These are phyloP conservation scores for Solanum acaule DNA, from an alignment of 257 asterid genomes.

Conservation along the genomic window DNA sequence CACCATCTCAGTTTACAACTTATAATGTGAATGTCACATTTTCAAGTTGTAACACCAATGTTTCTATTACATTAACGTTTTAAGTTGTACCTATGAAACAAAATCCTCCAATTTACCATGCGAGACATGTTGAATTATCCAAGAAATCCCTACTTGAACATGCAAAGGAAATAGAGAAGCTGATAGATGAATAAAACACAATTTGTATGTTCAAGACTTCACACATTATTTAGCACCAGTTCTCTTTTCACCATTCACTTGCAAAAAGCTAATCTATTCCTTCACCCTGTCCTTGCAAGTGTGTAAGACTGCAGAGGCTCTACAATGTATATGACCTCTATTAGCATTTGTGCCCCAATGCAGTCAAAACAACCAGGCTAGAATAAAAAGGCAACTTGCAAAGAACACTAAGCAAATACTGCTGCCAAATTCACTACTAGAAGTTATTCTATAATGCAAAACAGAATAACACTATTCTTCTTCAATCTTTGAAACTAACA, in stretches of 20 bases:
- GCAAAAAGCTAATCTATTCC: neutral
- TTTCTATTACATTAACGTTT: neutral
- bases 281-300: neutral
- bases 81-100: neutral
- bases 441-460: neutral
- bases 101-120: neutral
- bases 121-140: neutral
- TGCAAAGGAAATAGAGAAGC: neutral
- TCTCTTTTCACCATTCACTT: neutral
- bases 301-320: neutral
- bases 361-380: neutral
- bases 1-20: neutral
- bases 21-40: neutral
- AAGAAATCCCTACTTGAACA: neutral
- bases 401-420: neutral
- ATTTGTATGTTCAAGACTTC: neutral
- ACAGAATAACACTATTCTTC: neutral
- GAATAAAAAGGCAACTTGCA: neutral
- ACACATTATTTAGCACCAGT: neutral
- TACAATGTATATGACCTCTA: neutral
- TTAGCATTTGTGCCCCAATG: neutral
- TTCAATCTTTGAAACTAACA: neutral
- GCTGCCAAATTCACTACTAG: neutral
- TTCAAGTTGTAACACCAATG: neutral
- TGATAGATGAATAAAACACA: neutral